Base-by-base conservation (phyloP, 2,329 filamentous ascomycete species). In the Metarhizium humberi region DNA sequence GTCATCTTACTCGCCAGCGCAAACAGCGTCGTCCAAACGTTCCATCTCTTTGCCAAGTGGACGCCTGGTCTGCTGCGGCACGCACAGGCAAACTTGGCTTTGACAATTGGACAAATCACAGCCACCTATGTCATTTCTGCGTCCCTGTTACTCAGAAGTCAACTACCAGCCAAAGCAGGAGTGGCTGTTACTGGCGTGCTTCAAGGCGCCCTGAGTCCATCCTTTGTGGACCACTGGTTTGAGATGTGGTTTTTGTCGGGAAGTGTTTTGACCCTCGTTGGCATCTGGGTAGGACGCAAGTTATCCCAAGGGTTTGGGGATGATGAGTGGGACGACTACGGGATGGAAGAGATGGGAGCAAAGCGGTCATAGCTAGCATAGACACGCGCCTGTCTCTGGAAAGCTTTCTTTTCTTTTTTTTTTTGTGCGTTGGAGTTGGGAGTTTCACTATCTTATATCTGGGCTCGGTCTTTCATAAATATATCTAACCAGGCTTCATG, bases 91-190 rank as follows among this genome's bases (percentile, higher is more conserved):
- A 91, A 91, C 64, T 77, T 94, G 40, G 88, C 90, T 1, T 78
- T 95, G 13, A 77, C 91, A 47, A 84, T 92, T 40, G 87, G 85
- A 4, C 90, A 95, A 70, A 84, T 95, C 48, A 84, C 84, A 1
- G 90, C 88, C 2, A 91, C 89, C 1, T 95, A 95, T 66, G 89
- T 95, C 53, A 91, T 95, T 64, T 87, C 84, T 57, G 86, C 87
- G 1, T 87, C 88, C 3, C 72, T 95, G 60, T 76, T 95, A 56
- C 74, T 95, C 50, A 73, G 90, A 52, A 88, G 87, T 62, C 92
- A 90, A 67, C 74, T 95, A 60, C 90, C 90, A 0, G 77, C 76
- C 42, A 87, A 92, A 66, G 85, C 92, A 66, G 84, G 89, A 56
- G 84, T 82, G 51, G 87, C 87, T 2, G 88, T 95, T 3, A 85